These are phyloP conservation scores for Sporobolomyces pararoseus DNA, from an alignment of 768 basidiomycete genomes.

Conservation along the genomic window DNA sequence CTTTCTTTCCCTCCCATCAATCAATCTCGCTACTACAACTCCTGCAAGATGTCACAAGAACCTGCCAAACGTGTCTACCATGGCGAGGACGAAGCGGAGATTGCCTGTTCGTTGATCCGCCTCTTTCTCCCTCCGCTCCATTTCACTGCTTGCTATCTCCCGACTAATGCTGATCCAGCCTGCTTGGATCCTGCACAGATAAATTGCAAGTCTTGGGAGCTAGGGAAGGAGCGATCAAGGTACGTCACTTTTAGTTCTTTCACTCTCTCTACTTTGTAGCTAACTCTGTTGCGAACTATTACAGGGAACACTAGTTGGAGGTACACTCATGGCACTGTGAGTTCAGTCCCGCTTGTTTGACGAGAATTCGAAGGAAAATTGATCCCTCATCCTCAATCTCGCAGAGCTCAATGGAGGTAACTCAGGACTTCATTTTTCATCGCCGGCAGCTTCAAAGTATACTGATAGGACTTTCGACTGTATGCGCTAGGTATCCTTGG, in stretches of 20 bases:
- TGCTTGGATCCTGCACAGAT: neutral
- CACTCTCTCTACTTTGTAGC: neutral
- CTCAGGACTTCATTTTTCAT: neutral
- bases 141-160: neutral
- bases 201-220: constrained; percentile 16
- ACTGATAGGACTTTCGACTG: too few relatives aligned
- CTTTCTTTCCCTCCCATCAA: too few relatives aligned
- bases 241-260: neutral
- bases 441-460: too few relatives aligned
- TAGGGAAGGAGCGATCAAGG: constrained; percentile 25
- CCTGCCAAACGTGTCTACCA: neutral
- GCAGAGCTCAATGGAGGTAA: constrained; percentile 19
- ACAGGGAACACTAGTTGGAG: constrained; percentile 16
- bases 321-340: constrained; percentile 20
- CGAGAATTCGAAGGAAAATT: neutral
- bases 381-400: neutral
- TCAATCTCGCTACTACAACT: too few relatives aligned
- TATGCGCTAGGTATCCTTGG: constrained; percentile 11
- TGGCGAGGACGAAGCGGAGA: constrained; percentile 24
- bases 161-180: neutral
- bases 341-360: neutral
- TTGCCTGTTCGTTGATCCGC: constrained; percentile 12
- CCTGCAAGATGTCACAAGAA: constrained; percentile 8
- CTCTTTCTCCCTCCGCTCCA: neutral
- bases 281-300: too few relatives aligned